Evolutionary conservation across 1,139 yeast genomes (phyloP), one percentile per base, ranked within the genome.

Genomic region (Hansenula lynferdii): DNA sequence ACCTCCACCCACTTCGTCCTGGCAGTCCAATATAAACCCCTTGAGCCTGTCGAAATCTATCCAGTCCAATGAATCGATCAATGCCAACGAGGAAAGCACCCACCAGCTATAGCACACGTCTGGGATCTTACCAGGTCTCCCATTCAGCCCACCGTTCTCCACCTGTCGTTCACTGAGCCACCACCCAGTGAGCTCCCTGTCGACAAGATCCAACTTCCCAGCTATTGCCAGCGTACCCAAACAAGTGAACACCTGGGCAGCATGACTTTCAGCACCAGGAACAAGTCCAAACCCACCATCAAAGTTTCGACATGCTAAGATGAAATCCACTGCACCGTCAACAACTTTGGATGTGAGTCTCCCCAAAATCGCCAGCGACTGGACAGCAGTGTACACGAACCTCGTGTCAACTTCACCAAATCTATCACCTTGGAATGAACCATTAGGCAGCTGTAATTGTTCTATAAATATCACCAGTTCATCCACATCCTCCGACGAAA

Each of bases 91-190:
- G 1, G 96, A 83, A 31, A 90, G 61, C 7, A 89, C 96, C 98
- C 98, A 92, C 97, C 97, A 94, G 55, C 94, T 81, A 58, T 92
- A 92, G 58, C 99, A 92, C 14, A 86, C 96, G 60, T 92, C 99
- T 0, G 97, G 97, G 20, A 90, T 65, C 58, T 92, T 92, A 48
- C 94, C 96, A 0, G 98, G 98, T 36, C 99, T 74, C 0, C 99
- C 99, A 57, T 92, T 92, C 39, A 92, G 69, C 0, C 99, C 99
- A 6, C 99, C 99, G 20, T 72, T 71, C 4, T 80, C 80, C n/a
- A 86, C 74, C 59, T 92, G 99, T 40, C 99, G 68, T 57, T 92
- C 97, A 51, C 92, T 75, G 17, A 92, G 69, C 97, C 98, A 92
- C 75, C 85, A 78, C 2, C 77, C 74, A 1, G 60, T 50, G 42